Conservation (phyloP, 2,329 filamentous ascomycete species). For the Ophiostoma sp. region DNA sequence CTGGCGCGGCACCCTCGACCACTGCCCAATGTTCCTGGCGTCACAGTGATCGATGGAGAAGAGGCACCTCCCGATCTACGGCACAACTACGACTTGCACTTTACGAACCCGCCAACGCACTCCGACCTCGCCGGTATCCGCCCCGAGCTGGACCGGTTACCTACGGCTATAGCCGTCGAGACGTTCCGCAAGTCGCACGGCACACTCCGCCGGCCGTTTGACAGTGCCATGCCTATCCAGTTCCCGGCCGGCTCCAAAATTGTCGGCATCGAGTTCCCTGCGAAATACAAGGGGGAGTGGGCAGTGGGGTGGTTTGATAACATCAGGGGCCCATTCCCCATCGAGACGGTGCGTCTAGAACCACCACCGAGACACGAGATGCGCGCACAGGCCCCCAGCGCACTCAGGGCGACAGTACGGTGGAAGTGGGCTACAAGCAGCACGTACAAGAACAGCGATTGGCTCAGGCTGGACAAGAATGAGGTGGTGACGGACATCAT, state of each 20-base stretch:
- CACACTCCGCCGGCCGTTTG: conserved; percentile 32
- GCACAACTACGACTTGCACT: conserved; percentile 52
- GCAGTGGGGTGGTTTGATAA: conserved; percentile 52
- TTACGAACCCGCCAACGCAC: conserved; percentile 37
- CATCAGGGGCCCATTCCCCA: conserved; percentile 43
- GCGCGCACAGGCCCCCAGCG: conserved; percentile 41
- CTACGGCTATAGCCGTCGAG: conserved; percentile 43
- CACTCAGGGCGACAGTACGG: conserved; percentile 43
- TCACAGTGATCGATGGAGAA: conserved; percentile 44
- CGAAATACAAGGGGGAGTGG: conserved; percentile 51
- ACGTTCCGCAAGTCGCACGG: conserved; percentile 45
- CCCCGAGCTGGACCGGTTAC: conserved; percentile 39
- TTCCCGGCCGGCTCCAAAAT: conserved; percentile 42
- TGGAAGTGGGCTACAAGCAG: conserved; percentile 48
- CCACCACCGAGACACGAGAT: conserved; percentile 40
- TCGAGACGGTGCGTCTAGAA: conserved; percentile 44
- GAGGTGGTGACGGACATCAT: conserved; percentile 61
- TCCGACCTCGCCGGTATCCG: conserved; percentile 41
- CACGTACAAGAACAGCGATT: conserved; percentile 36
- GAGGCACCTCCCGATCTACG: conserved; percentile 38
- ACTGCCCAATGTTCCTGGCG: conserved; percentile 44
- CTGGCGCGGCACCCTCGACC: conserved; percentile 50
- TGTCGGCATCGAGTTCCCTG: conserved; percentile 48
- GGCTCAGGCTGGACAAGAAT: conserved; percentile 57
- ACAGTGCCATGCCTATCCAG: conserved; percentile 27